These are phyloP conservation scores for Starmerella stigmatis DNA, from an alignment of 805 yeast genomes.

Conservation along the genomic window DNA sequence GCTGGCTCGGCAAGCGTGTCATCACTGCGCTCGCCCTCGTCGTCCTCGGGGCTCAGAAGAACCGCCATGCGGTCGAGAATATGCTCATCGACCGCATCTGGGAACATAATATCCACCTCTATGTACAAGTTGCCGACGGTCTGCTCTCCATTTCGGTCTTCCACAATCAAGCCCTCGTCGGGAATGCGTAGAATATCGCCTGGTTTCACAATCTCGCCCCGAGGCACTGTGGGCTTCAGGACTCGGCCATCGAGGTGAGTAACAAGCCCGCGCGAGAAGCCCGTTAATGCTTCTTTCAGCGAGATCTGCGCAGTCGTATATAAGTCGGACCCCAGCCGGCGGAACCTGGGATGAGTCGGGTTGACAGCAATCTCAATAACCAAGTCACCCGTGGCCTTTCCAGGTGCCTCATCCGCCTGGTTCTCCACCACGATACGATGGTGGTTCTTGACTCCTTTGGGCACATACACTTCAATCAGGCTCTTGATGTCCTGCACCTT, in stretches of 20 bases:
- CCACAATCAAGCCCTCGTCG: slow-evolving; percentile 21
- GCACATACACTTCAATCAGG: slow-evolving; percentile 64
- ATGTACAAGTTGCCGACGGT: slow-evolving; percentile 22
- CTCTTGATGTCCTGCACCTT: slow-evolving; percentile 54
- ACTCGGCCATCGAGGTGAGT: slow-evolving; percentile 74
- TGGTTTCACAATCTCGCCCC: slow-evolving; percentile 53
- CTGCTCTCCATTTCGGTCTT: slow-evolving; percentile 10
- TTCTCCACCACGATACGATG: slow-evolving; percentile 53
- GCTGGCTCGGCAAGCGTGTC: slow-evolving; percentile 5
- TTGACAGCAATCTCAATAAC: slow-evolving; percentile 48
- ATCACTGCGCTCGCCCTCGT: slow-evolving; percentile 9
- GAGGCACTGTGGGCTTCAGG: slow-evolving; percentile 51
- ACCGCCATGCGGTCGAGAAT: slow-evolving; percentile 16
- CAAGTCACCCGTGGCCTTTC: slow-evolving; percentile 68
- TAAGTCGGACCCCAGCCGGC: slow-evolving; percentile 54
- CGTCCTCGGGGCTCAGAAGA: slow-evolving; percentile 8
- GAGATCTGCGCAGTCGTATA: slow-evolving; percentile 51
- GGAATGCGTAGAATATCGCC: slow-evolving; percentile 19
- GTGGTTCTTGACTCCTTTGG: slow-evolving; percentile 55
- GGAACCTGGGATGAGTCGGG: slow-evolving; percentile 38
- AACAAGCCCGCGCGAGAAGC: slow-evolving; percentile 54
- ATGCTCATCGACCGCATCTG: slow-evolving; percentile 15
- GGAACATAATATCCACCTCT: slow-evolving; percentile 21
- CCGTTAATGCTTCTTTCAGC: slow-evolving; percentile 73
- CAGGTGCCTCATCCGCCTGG: slow-evolving; percentile 69